Percentiles rank a stretch among this genome's conserved stretches.
Evolutionary conservation across 2,329 filamentous ascomycete species (phyloP).

Genomic region (Penicillium sp.): DNA sequence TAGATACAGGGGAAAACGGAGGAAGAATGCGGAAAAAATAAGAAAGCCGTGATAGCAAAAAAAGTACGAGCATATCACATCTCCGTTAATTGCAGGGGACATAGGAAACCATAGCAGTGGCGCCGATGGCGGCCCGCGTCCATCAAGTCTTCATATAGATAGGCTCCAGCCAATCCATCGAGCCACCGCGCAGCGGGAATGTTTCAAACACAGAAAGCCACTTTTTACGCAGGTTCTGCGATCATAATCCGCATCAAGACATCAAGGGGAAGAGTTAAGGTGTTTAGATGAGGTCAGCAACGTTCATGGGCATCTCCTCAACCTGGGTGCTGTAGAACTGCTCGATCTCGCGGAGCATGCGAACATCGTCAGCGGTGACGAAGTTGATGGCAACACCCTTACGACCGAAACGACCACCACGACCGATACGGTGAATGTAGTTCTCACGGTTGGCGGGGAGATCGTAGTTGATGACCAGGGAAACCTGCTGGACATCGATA

Average conservation of each 20-base stretch:
- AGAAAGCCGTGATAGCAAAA: constrained; percentile 38
- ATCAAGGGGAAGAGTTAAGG: constrained; percentile 24
- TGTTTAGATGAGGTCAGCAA: constrained; percentile 55
- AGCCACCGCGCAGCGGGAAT: constrained; percentile 27
- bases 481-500: constrained; percentile 98
- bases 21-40: constrained; percentile 28
- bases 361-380: constrained; percentile 95
- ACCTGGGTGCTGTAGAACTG: constrained; percentile 96
- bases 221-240: constrained; percentile 41
- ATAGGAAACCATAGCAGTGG: constrained; percentile 39
- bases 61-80: constrained; percentile 40
- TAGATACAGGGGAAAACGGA: constrained; percentile 33
- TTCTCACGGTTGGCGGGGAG: constrained; percentile 98
- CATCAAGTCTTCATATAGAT: background rate
- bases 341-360: constrained; percentile 96
- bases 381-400: constrained; percentile 99
- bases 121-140: constrained; percentile 3
- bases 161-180: constrained; percentile 10
- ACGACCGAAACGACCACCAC: constrained; percentile 90
- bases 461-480: constrained; percentile 98
- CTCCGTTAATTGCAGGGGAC: constrained; percentile 35
- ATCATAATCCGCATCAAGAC: constrained; percentile 39
- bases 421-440: constrained; percentile 97
- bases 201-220: constrained; percentile 41
- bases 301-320: constrained; percentile 99